Conservation (phyloP, 106 monocot genomes). For the Hemerocallis citrina region DNA sequence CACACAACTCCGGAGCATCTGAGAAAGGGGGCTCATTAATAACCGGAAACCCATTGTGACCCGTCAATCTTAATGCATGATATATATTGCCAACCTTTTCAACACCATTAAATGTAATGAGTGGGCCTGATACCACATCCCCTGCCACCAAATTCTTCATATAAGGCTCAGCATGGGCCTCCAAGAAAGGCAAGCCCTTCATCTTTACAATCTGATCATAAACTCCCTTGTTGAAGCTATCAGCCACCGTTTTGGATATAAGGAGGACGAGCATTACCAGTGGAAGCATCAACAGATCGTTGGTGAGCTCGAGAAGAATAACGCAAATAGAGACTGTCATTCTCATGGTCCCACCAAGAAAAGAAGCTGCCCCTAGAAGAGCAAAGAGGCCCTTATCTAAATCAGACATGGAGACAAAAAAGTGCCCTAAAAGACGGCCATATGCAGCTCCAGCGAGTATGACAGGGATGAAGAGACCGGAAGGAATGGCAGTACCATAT, state of each 20-base stretch:
- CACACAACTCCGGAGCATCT: conserved; percentile 63
- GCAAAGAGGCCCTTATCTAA: conserved; percentile 82
- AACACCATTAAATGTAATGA: conserved; percentile 58
- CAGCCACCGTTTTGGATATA: conserved; percentile 87
- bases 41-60: conserved; percentile 90
- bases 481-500: conserved; percentile 83
- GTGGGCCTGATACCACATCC: conserved; percentile 69
- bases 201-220: conserved; percentile 87
- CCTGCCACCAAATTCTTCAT: conserved; percentile 77
- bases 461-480: conserved; percentile 94
- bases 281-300: conserved; percentile 84
- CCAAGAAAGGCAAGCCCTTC: conserved; percentile 93
- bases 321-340: conserved; percentile 97
- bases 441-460: conserved; percentile 83
- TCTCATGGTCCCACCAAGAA: conserved; percentile 96
- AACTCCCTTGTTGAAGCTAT: conserved; percentile 75
- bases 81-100: conserved; percentile 72
- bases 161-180: conserved; percentile 85
- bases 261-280: conserved; percentile 91
- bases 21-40: conserved; percentile 73
- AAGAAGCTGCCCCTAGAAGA: conserved; percentile 80
- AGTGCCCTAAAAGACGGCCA: conserved; percentile 62
- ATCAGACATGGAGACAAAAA: conserved; percentile 37
- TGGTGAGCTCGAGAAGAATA: conserved; percentile 92
- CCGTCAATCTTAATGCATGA: conserved; percentile 54